Evolutionary conservation across 176 grass and related monocot genomes (phyloP), one percentile per base, ranked within the genome.

Genomic region (Hordeum marinum): DNA sequence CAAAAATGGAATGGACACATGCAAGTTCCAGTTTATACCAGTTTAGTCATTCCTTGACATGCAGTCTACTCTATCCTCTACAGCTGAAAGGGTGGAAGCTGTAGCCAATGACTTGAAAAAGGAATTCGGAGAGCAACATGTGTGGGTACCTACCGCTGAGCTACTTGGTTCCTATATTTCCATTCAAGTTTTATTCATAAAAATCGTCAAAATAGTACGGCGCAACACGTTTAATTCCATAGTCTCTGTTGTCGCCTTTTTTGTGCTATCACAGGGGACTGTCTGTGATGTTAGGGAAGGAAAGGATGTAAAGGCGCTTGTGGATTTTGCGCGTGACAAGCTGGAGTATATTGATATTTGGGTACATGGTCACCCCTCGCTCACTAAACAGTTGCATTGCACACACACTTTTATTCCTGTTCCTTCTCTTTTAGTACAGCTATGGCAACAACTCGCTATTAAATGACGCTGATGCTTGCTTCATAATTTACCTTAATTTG

Each of bases 211-310:
- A 71, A 63, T 80, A 32, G 21, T 63, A 77, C 65, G 64, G 26
- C 10, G 32, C 57, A 57, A 20, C 27, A 79, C 11, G 21, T 83
- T 74, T 65, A 23, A 18, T 7, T 13, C 12, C 84, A 43, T 82
- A 27, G 4, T 15, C 70, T 35, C 52, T 82, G 65, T 23, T 85
- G 39, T 75, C 29, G 3, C 45, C 15, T 52, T 24, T 15, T 84
- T 77, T 70, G n/a, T 92, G 34, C 86, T 63, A 62, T 71, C 15
- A 25, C 79, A 98, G 96, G 96, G 93, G 85, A 91, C 89, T 57
- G 80, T 85, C 35, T 98, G 96, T 92, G 96, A 95, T 92, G 93
- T 98, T 73, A 87, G 96, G 87, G 86, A 94, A 68, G 96, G 91
- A 87, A 91, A 91, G 75, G 91, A 94, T 90, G 93, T 95, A 63